Percentiles rank a stretch among this genome's conserved stretches.
phyloP scores from a whole-genome alignment of 345 rosid genomes.

The Camelina hispida region DNA sequence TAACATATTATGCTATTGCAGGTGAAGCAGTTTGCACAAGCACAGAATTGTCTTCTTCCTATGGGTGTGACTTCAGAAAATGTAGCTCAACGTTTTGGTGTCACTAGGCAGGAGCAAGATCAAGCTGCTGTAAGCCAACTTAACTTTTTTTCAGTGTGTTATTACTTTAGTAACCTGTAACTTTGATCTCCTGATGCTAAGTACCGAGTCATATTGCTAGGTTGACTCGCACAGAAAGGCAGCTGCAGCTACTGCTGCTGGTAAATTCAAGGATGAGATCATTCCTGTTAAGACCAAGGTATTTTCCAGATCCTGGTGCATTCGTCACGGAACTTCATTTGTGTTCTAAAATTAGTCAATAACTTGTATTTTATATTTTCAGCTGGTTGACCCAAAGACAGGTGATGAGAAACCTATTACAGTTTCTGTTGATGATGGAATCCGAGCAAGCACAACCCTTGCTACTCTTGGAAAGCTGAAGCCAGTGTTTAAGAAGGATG shows the following conservation, averaged over 20 bases:
- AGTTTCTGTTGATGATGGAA: constrained; percentile 93
- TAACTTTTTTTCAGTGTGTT: constrained; percentile 18
- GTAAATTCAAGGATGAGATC: constrained; percentile 95
- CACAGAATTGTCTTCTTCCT: constrained; percentile 93
- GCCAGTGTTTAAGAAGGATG: constrained; percentile 93
- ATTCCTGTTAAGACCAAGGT: constrained; percentile 96
- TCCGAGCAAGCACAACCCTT: constrained; percentile 73
- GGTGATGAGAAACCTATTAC: constrained; percentile 81
- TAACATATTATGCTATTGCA: constrained; percentile 41
- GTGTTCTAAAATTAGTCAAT: constrained; percentile 19
- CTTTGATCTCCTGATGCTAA: constrained; percentile 3
- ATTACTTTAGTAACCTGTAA: constrained; percentile 5
- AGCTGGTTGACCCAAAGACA: constrained; percentile 96
- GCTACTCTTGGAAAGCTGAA: constrained; percentile 77
- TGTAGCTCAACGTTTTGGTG: constrained; percentile 93
- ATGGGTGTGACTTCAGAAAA: constrained; percentile 99
- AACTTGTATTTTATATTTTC: constrained; percentile 37
- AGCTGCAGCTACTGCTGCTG: constrained; percentile 95
- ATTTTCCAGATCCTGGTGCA: constrained; percentile 27
- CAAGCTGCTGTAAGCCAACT: constrained; percentile 90
- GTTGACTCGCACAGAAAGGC: constrained; percentile 99
- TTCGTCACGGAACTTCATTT: constrained; percentile 14
- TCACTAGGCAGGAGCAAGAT: constrained; percentile 94
- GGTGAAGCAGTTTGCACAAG: constrained; percentile 79
- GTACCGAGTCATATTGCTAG: constrained; percentile 47